Evolutionary conservation across 2,329 filamentous ascomycete species (phyloP).

Genomic region (Fusarium robinianum): DNA sequence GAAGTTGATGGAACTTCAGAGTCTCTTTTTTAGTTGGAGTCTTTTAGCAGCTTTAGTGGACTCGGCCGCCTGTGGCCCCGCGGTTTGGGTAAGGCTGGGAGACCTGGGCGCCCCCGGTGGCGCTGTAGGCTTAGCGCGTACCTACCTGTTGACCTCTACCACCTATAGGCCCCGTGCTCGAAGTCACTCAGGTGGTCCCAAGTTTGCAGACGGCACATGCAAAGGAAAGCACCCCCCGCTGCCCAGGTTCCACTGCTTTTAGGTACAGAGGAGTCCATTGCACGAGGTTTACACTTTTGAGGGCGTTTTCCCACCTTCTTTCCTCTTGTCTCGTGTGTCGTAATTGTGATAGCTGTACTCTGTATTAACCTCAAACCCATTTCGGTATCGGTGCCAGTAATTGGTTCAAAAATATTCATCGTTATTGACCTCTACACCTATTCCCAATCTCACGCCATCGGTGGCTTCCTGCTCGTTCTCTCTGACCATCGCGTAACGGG

Average conservation of each 20-base stretch:
- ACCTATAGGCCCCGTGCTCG: conserved; percentile 4
- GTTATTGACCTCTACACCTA: background rate
- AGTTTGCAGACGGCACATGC: conserved; percentile 16
- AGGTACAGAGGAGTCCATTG: background rate
- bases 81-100: conserved; percentile 21
- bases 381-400: background rate
- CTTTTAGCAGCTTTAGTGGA: conserved; percentile 1
- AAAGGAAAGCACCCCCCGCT: conserved; percentile 5
- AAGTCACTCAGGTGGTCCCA: conserved; percentile 8
- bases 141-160: conserved; percentile 3
- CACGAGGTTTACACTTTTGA: background rate
- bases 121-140: conserved; percentile 27
- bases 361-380: background rate
- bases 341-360: no score
- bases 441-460: conserved; percentile 10
- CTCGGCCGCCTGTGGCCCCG: conserved; percentile 15
- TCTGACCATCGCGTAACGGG: background rate
- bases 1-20: conserved; percentile 26
- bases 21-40: conserved; percentile 4
- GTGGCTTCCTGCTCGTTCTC: conserved; percentile 17
- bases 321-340: no score
- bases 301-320: background rate
- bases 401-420: conserved; percentile 1
- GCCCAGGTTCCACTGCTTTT: conserved; percentile 1
- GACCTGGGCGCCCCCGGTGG: conserved; percentile 8